phyloP scores from a whole-genome alignment of 805 yeast genomes.

The Spencermartinsiella europaea region DNA sequence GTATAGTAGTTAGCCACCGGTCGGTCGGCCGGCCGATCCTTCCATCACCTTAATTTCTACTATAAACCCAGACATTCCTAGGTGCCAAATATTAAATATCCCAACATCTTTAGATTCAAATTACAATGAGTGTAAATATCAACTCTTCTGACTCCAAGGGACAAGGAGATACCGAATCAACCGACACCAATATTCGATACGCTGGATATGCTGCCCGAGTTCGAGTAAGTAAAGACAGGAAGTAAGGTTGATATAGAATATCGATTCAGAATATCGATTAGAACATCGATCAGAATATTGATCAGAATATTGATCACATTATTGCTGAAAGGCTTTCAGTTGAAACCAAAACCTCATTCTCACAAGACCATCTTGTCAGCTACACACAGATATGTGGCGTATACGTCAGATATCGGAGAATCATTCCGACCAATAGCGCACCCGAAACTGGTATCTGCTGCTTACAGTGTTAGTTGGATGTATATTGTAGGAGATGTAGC shows the following conservation, averaged over 20 bases:
- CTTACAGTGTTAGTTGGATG: slow-evolving; percentile 73
- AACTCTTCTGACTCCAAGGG: background rate
- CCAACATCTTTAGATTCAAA: too few species aligned
- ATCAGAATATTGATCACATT: too few species aligned
- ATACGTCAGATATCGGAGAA: slow-evolving; percentile 83
- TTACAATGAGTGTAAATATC: background rate
- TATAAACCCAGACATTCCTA: too few species aligned
- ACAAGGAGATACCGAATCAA: slow-evolving; percentile 31
- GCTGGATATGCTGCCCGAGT: slow-evolving; percentile 78
- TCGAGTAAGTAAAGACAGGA: slow-evolving; percentile 40
- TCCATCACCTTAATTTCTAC: too few species aligned
- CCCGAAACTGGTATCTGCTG: slow-evolving; percentile 55
- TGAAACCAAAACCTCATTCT: background rate
- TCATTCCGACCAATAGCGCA: slow-evolving; percentile 79
- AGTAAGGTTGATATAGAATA: too few species aligned
- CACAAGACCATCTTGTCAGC: slow-evolving; percentile 55
- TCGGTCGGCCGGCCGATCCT: too few species aligned
- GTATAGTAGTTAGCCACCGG: too few species aligned
- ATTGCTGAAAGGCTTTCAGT: background rate
- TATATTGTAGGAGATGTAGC: slow-evolving; percentile 72
- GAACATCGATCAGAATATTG: too few species aligned
- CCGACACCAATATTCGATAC: slow-evolving; percentile 55
- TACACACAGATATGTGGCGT: slow-evolving; percentile 77
- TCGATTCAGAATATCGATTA: too few species aligned
- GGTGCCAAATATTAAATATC: too few species aligned